phyloP scores from a whole-genome alignment of 1,139 yeast species.

The Arxiozyma heterogenica region DNA sequence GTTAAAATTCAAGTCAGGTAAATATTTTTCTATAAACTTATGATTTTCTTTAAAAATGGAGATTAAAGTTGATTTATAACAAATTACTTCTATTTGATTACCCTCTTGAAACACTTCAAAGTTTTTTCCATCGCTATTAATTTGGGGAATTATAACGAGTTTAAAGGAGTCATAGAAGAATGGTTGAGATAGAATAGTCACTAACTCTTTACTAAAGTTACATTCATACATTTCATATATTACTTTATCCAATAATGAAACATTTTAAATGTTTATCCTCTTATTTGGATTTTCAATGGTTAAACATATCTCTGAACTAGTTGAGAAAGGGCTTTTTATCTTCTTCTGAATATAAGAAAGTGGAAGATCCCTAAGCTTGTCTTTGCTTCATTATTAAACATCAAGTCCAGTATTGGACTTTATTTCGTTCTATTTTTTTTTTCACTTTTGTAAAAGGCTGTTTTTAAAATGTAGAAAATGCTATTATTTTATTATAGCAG shows the following conservation, averaged over 20 bases:
- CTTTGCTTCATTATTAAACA: not conserved
- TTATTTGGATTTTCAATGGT: too few species aligned
- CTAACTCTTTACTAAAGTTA: not conserved
- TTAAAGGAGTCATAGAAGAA: not conserved
- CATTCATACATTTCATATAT: not conserved
- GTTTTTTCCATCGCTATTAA: not conserved
- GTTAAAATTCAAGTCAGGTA: not conserved
- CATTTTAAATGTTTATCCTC: not conserved
- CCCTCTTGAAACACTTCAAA: slow-evolving; percentile 5
- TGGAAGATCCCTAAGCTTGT: not conserved
- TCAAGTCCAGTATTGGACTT: not conserved
- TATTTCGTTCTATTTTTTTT: too few species aligned
- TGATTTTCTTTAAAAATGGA: slow-evolving; percentile 29
- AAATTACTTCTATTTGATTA: slow-evolving; percentile 24
- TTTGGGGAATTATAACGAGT: not conserved
- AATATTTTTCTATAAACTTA: slow-evolving; percentile 9
- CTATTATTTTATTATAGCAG: not conserved
- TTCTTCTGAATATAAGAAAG: too few species aligned
- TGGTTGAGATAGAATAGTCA: not conserved
- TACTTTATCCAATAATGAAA: not conserved
- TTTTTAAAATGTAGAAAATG: too few species aligned
- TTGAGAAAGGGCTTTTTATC: too few species aligned
- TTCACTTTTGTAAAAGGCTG: too few species aligned
- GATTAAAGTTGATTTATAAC: slow-evolving; percentile 26
- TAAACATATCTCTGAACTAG: too few species aligned